These are phyloP conservation scores for Vaccinium darrowii DNA, from an alignment of 148 eudicot genomes.

Conservation along the genomic window DNA sequence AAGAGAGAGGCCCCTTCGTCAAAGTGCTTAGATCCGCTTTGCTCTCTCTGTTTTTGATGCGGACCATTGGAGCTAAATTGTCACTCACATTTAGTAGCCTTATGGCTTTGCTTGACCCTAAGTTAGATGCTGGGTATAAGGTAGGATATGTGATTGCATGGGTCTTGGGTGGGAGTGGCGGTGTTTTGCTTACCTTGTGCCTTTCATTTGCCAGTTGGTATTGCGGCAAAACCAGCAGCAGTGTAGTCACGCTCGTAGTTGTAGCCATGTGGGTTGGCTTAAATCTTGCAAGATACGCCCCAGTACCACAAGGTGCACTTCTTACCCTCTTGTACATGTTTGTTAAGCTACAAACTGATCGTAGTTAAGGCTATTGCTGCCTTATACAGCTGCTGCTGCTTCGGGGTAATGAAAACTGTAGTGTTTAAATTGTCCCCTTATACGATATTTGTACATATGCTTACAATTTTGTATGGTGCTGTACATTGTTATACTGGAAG, in stretches of 20 bases:
- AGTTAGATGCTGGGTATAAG: constrained; percentile 78
- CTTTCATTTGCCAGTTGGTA: constrained; percentile 85
- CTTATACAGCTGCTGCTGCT: constrained; percentile 11
- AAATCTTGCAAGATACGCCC: constrained; percentile 53
- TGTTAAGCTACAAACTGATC: constrained; percentile 63
- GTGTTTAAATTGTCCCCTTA: no score
- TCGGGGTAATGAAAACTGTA: background rate
- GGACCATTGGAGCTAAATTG: constrained; percentile 53
- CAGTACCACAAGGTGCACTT: constrained; percentile 81
- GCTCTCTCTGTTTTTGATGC: constrained; percentile 68
- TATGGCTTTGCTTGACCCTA: constrained; percentile 59
- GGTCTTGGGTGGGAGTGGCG: constrained; percentile 73
- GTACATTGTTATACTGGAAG: background rate
- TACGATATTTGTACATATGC: constrained; percentile 23
- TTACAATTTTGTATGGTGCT: constrained; percentile 3
- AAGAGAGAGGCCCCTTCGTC: constrained; percentile 60
- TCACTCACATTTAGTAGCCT: constrained; percentile 70
- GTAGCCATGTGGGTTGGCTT: constrained; percentile 81
- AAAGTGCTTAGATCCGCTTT: constrained; percentile 69
- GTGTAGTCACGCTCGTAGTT: constrained; percentile 56
- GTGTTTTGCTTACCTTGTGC: constrained; percentile 71
- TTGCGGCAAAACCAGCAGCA: constrained; percentile 81
- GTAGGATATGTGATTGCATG: constrained; percentile 71
- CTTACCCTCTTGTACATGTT: constrained; percentile 83
- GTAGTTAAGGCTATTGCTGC: constrained; percentile 31